These are phyloP conservation scores for Penicillium pancosmium DNA, from an alignment of 495 filamentous ascomycete genomes.

Conservation along the genomic window DNA sequence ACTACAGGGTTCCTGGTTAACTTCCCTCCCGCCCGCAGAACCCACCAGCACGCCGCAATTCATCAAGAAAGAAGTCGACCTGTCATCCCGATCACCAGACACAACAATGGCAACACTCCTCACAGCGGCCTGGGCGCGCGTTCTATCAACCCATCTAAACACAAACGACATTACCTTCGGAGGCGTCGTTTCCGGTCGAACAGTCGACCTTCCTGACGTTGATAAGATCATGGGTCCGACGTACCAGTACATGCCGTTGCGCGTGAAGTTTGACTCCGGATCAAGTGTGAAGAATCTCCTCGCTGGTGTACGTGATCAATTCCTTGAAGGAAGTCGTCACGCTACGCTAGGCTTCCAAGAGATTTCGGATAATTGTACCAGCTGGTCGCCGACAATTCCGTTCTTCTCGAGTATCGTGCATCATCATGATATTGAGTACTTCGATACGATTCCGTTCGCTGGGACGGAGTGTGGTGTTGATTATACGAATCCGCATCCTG, in stretches of 20 bases:
- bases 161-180: slow-evolving; percentile 59
- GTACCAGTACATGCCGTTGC: slow-evolving; percentile 31
- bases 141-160: slow-evolving; percentile 50
- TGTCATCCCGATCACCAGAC: slow-evolving; percentile 26
- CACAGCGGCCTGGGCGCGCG: slow-evolving; percentile 60
- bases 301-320: slow-evolving; percentile 22
- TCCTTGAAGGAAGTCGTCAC: slow-evolving; percentile 19
- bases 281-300: slow-evolving; percentile 33
- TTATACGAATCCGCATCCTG: slow-evolving; percentile 18
- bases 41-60: slow-evolving; percentile 36
- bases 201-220: slow-evolving; percentile 40
- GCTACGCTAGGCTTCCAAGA: slow-evolving; percentile 27
- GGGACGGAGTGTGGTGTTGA: slow-evolving; percentile 16
- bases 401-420: slow-evolving; percentile 29
- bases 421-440: slow-evolving; percentile 31
- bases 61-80: slow-evolving; percentile 33
- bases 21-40: slow-evolving; percentile 37
- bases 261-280: slow-evolving; percentile 26
- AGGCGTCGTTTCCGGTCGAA: slow-evolving; percentile 51
- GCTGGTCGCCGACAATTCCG: slow-evolving; percentile 17
- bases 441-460: slow-evolving; percentile 35
- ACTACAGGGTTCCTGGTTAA: slow-evolving; percentile 50
- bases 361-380: slow-evolving; percentile 25
- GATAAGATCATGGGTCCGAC: slow-evolving; percentile 46
- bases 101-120: slow-evolving; percentile 58